phyloP scores from a whole-genome alignment of 2,329 filamentous ascomycete species.

The Penicillium sp. region DNA sequence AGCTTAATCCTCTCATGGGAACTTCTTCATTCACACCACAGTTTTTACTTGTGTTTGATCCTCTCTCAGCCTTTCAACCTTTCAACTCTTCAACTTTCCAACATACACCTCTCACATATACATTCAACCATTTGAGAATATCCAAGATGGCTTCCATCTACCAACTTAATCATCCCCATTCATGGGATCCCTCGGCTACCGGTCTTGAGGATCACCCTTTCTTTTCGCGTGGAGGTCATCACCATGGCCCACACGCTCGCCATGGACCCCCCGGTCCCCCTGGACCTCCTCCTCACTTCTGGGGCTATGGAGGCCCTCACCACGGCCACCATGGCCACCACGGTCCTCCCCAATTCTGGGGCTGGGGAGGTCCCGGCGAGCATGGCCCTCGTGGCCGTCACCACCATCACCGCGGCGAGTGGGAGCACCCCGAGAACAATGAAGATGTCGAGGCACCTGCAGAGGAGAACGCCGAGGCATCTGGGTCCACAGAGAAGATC shows the following conservation, averaged over 20 bases:
- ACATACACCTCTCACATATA: background rate
- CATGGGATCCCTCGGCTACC: slow-evolving; percentile 56
- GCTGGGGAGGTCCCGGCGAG: background rate
- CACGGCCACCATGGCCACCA: background rate
- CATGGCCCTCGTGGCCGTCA: background rate
- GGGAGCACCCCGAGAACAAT: background rate
- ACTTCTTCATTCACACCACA: background rate
- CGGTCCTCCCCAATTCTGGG: slow-evolving; percentile 4
- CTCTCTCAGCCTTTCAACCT: background rate
- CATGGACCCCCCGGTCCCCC: slow-evolving; percentile 14
- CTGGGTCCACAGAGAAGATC: background rate
- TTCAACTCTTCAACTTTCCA: background rate
- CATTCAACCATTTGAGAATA: background rate
- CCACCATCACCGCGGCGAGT: background rate
- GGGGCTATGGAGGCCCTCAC: slow-evolving; percentile 10
- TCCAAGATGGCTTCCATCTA: slow-evolving; percentile 54
- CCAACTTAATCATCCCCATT: slow-evolving; percentile 54
- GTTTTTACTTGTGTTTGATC: background rate
- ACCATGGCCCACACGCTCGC: slow-evolving; percentile 17
- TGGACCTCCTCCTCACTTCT: slow-evolving; percentile 8
- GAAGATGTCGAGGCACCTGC: background rate
- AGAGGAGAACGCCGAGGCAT: background rate
- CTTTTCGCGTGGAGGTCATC: slow-evolving; percentile 38
- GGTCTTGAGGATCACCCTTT: slow-evolving; percentile 51
- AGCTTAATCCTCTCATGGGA: background rate